These are phyloP conservation scores for Globisporangium iwayamae DNA, from an alignment of 352 stramenopile species.

Conservation along the genomic window DNA sequence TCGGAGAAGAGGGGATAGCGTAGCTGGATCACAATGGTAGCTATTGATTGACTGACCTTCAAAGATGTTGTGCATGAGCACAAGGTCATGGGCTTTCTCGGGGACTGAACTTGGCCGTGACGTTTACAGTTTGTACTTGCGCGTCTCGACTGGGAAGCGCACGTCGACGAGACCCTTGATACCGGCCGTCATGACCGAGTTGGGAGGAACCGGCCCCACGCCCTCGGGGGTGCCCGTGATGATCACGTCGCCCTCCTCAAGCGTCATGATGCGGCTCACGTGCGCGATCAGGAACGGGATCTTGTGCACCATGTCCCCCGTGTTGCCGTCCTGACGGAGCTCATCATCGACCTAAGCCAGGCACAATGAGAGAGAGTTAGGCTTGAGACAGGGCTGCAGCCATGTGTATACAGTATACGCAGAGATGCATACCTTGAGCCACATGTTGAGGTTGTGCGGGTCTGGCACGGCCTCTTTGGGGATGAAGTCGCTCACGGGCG, in stretches of 20 bases:
- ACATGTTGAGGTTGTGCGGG: conserved; percentile 71
- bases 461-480: conserved; percentile 53
- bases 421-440: conserved; percentile 46
- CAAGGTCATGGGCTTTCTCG: background rate
- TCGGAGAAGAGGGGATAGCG: background rate
- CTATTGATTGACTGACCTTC: background rate
- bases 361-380: background rate
- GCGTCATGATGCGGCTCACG: conserved; percentile 80
- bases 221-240: conserved; percentile 83
- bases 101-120: background rate
- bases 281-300: conserved; percentile 76
- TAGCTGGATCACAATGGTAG: background rate
- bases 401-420: background rate
- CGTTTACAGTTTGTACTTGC: conserved; percentile 47
- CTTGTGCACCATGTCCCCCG: conserved; percentile 75
- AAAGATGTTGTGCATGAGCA: too few relatives aligned
- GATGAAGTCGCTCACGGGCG: conserved; percentile 79
- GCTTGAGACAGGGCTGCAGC: background rate
- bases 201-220: conserved; percentile 56
- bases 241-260: conserved; percentile 82
- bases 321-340: conserved; percentile 69
- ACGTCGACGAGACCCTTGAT: conserved; percentile 72
- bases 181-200: conserved; percentile 67
- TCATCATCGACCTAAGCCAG: conserved; percentile 48
- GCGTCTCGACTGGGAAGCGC: conserved; percentile 56